Evolutionary conservation across 2,329 filamentous ascomycete species (phyloP).

Genomic region (Hymenoscyphus linearis): DNA sequence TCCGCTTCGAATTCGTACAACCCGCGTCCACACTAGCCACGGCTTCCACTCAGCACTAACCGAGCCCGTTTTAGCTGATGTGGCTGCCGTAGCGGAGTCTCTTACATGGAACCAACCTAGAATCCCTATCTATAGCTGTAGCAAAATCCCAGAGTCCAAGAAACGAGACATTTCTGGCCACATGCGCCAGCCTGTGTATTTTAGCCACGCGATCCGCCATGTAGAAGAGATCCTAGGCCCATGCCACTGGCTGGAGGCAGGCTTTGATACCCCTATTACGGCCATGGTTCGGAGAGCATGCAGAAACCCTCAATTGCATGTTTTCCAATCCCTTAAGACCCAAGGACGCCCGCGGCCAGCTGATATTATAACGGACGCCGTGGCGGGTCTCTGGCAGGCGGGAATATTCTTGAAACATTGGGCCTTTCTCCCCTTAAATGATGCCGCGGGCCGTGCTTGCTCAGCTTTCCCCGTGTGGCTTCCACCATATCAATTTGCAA

Average conservation of each 20-base stretch:
- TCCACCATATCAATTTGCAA: slow-evolving; percentile 37
- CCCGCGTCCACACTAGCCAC: slow-evolving; percentile 1
- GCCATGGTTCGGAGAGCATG: too few species aligned
- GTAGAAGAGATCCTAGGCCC: slow-evolving; percentile 3
- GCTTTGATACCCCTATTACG: slow-evolving; percentile 19
- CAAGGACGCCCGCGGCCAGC: too few species aligned
- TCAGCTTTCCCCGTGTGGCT: too few species aligned
- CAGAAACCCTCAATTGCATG: too few species aligned
- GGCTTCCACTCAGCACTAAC: slow-evolving; percentile 25
- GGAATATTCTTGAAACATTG: too few species aligned
- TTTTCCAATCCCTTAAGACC: too few species aligned
- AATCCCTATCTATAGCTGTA: slow-evolving; percentile 1
- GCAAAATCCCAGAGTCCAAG: not conserved
- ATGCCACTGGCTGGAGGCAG: slow-evolving; percentile 30
- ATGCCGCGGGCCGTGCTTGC: too few species aligned
- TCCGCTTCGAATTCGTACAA: not conserved
- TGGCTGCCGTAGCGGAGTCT: not conserved
- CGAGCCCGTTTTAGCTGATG: slow-evolving; percentile 1
- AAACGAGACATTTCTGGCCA: slow-evolving; percentile 20
- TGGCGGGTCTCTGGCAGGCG: too few species aligned
- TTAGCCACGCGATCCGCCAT: slow-evolving; percentile 23
- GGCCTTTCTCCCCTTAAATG: too few species aligned
- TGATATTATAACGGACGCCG: too few species aligned
- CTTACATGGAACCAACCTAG: slow-evolving; percentile 3
- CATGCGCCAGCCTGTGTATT: slow-evolving; percentile 28